These are phyloP conservation scores for Elongisporangium prolatum DNA, from an alignment of 352 stramenopile genomes.

Conservation along the genomic window DNA sequence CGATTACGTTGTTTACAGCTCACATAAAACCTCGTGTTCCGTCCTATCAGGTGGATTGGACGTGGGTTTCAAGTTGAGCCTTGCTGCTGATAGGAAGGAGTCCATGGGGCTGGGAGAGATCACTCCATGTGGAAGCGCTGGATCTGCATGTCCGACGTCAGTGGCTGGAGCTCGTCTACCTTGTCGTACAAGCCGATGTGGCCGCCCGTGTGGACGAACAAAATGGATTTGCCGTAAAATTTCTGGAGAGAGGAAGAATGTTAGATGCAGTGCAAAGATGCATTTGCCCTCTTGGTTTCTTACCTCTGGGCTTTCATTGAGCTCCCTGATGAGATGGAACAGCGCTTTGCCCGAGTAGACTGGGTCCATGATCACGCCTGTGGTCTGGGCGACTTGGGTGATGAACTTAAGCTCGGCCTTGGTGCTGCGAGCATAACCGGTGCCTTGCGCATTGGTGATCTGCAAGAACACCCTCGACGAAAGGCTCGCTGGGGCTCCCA, in stretches of 20 bases:
- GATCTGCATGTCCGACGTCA: conserved; percentile 45
- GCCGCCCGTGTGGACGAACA: conserved; percentile 91
- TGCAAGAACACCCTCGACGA: conserved; percentile 66
- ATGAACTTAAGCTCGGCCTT: conserved; percentile 79
- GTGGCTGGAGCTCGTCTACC: conserved; percentile 55
- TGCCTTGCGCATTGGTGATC: conserved; percentile 78
- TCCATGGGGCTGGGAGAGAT: not conserved
- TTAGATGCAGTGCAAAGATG: too few species aligned
- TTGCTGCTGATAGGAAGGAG: conserved; percentile 2
- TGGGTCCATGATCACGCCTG: conserved; percentile 79
- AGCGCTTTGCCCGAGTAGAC: conserved; percentile 88
- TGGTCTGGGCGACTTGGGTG: conserved; percentile 56
- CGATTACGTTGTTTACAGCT: not conserved
- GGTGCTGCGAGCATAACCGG: conserved; percentile 76
- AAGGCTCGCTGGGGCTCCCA: conserved; percentile 43
- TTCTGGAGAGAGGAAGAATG: conserved; percentile 29
- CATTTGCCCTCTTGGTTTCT: not conserved
- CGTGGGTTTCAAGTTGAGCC: not conserved
- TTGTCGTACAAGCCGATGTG: conserved; percentile 92
- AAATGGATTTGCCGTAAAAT: conserved; percentile 75
- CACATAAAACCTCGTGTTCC: not conserved
- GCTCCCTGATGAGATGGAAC: conserved; percentile 74
- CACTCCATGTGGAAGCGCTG: conserved; percentile 60
- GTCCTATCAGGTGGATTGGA: not conserved
- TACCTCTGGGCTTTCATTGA: conserved; percentile 64